Base-by-base conservation (phyloP, 139 green algal species). In the Spirogloea muscicola region DNA sequence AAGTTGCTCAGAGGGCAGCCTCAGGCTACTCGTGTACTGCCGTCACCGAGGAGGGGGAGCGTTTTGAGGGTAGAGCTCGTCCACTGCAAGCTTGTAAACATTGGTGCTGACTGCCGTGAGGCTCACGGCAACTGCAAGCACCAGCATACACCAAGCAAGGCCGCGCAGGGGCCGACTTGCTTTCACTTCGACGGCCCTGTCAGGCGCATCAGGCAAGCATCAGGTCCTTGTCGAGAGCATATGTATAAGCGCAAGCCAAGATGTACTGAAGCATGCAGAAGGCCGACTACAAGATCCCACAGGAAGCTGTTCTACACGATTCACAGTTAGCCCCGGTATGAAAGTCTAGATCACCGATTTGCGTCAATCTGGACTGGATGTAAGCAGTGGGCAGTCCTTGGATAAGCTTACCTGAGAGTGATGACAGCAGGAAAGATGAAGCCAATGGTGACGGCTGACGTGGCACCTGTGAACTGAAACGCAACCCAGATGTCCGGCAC, bases 401-500 rank as follows among this genome's bases (percentile, higher is more conserved):
- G 46, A 21, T 21, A 31, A 5, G 10, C 43, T 44, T 43, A 76
- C 68, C 31, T 40, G 3, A 69, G 16, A 3, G 68, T 51, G 3
- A 76, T 16, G 1, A 76, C 21, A 0, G 68, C 68, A 10, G 68
- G 68, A 21, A 76, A 70, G 16, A 51, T 76, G 34, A 76, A 76
- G 0, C 68, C 68, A 18, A 76, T 37, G 1, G 68, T 69, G 6
- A 76, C 68, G 16, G 68, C 68, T 3, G 51, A 49, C 3, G 34
- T 41, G 49, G 68, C 41, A 3, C 68, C 68, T 21, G 51, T 36
- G 3, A 76, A 36, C 4, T 33, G 49, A 16, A 76, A 76, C n/a
- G 51, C n/a, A 0, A 77, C 51, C 69, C 69, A 77, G 21, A 77
- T 77, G 55, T 77, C 57, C 6, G 69, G 69, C 36, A 77, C 69